Base-by-base conservation (phyloP, 345 rosid species). In the Eucalyptus curtisii region DNA sequence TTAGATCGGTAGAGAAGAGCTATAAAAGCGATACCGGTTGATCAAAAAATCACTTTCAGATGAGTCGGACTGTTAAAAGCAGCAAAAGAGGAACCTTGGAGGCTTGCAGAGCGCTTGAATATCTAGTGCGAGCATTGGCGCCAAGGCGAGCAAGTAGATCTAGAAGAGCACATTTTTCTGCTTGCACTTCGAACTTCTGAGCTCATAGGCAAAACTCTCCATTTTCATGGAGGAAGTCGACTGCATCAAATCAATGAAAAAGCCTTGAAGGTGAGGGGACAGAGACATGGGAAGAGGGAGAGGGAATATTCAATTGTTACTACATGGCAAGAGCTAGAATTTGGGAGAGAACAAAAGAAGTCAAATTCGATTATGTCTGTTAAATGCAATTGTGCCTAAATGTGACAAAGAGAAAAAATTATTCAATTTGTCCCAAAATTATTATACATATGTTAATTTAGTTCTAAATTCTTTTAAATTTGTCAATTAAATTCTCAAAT, bases 401-500 rank as follows among this genome's bases (percentile, higher is more conserved):
- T 68, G 42, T 20, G 7, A 33, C 1, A 8, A 8, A 33, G 45
- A 12, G 40, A 3, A 37, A 37, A 33, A 71, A 37, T 19, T 37
- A 71, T 42, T 71, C 45, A 5, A 10, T 71, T 0, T 5, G 7
- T 71, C 6, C 14, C 12, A 20, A 71, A 37, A 40, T 20, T 19
- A 71, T 19, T 37, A 10, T 71, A 37, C 1, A 4, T 0, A 68
- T 68, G 12, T 68, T 33, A 33, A 33, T 68, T 68, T 7, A 31
- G 12, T 9, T 68, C 3, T 68, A 31, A 68, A 17, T 10, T 17
- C 25, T 68, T 66, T 17, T 3, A 33, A 33, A 15, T 68, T 71
- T 1, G 0, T 1, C 25, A 71, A 71, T 37, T 19, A 3, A 0
- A 5, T 71, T 4, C 1, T 71, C 9, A 71, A 71, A 5, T 10